A percentile compares a stretch with the other conserved stretches of the same genome.
These are phyloP conservation scores for Agrocybe chaxingu DNA, from an alignment of 768 basidiomycete species.

Conservation along the genomic window DNA sequence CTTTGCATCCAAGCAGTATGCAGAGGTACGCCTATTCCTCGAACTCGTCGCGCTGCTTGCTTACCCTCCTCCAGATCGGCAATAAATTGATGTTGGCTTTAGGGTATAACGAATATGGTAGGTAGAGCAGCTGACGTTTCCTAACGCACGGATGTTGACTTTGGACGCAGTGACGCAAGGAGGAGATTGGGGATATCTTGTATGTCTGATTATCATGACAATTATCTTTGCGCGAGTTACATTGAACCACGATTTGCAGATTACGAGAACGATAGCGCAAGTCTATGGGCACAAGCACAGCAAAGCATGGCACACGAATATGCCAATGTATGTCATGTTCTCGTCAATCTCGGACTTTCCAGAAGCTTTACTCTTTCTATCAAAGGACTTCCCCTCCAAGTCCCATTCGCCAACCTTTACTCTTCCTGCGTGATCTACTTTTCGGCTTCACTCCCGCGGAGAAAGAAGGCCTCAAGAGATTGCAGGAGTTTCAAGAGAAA, in stretches of 20 bases:
- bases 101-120: conserved; percentile 48
- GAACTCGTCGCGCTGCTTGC: conserved; percentile 38
- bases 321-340: conserved; percentile 27
- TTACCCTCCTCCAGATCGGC: conserved; percentile 20
- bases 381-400: conserved; percentile 10
- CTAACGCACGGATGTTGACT: background rate
- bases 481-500: conserved; percentile 19
- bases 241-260: conserved; percentile 18
- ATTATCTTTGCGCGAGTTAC: conserved; percentile 12
- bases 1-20: conserved; percentile 43
- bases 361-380: background rate
- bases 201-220: conserved; percentile 11
- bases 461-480: conserved; percentile 24
- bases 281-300: conserved; percentile 21
- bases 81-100: conserved; percentile 46
- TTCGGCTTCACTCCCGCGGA: conserved; percentile 23
- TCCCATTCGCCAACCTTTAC: conserved; percentile 16
- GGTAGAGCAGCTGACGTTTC: background rate
- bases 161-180: conserved; percentile 16
- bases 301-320: conserved; percentile 43
- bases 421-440: conserved; percentile 20
- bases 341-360: background rate
- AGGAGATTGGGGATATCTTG: conserved; percentile 43
- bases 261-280: conserved; percentile 18
- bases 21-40: conserved; percentile 35